Conservation (phyloP, 2,329 filamentous ascomycete species). For the Scedosporium aurantiacum region DNA sequence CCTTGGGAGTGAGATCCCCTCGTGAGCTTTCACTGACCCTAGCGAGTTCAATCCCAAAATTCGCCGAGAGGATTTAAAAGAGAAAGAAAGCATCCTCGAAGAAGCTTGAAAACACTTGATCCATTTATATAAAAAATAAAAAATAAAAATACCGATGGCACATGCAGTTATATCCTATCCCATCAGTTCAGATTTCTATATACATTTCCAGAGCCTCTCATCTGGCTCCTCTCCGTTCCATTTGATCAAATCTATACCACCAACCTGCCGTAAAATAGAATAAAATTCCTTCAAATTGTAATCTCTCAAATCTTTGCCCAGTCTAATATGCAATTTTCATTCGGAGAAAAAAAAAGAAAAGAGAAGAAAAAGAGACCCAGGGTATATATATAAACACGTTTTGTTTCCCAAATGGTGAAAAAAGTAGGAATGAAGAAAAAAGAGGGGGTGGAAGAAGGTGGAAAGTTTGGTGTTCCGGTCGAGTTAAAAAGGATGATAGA, state of each 20-base stretch:
- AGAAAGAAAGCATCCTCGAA: no score
- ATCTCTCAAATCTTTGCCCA: neutral
- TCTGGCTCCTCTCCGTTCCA: no score
- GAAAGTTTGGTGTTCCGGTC: neutral
- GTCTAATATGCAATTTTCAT: neutral
- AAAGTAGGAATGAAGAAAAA: neutral
- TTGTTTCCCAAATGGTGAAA: neutral
- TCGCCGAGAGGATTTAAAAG: no score
- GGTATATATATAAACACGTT: neutral
- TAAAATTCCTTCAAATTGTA: neutral
- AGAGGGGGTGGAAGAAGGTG: neutral
- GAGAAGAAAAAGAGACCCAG: conserved; percentile 2
- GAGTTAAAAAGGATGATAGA: neutral
- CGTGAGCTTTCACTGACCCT: no score
- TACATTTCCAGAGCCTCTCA: no score
- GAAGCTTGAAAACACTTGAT: no score
- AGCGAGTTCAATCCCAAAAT: no score
- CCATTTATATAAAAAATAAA: no score
- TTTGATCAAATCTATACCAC: neutral
- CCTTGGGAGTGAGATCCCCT: no score
- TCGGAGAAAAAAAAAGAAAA: conserved; percentile 3
- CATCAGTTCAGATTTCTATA: no score
- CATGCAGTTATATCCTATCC: no score
- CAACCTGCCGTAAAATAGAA: neutral
- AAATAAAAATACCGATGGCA: no score